These are phyloP conservation scores for Diospyros kaki DNA, from an alignment of 148 eudicot genomes.

Conservation along the genomic window DNA sequence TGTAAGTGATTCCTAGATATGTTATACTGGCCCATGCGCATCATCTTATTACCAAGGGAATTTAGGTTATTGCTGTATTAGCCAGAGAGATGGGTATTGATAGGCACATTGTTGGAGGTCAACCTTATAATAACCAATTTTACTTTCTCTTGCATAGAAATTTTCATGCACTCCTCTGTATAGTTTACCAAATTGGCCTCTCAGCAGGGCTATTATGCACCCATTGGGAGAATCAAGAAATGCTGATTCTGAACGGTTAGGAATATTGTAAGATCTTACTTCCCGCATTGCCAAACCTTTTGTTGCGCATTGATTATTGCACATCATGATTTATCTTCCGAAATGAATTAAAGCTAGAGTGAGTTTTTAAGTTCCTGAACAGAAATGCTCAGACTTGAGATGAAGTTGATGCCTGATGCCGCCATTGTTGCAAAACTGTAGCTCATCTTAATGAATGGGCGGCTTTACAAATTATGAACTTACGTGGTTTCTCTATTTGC, in stretches of 20 bases:
- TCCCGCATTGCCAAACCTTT: background rate
- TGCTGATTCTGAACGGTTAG: background rate
- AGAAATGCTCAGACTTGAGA: background rate
- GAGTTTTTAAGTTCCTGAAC: background rate
- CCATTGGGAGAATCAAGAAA: background rate
- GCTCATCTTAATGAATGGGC: background rate
- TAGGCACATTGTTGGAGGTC: background rate
- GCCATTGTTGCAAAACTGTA: constrained; percentile 1
- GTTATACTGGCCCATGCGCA: background rate
- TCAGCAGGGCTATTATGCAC: background rate
- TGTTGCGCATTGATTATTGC: background rate
- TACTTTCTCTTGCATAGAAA: background rate
- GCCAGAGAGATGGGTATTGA: background rate
- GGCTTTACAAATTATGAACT: background rate
- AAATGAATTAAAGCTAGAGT: background rate
- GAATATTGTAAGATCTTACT: constrained; percentile 1
- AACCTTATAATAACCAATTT: background rate
- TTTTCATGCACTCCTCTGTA: background rate
- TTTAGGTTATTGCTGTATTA: background rate
- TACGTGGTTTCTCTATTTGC: constrained; percentile 11
- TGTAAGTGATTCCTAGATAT: constrained; percentile 12
- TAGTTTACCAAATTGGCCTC: background rate
- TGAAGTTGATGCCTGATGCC: background rate
- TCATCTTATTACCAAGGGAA: background rate
- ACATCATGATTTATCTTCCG: background rate